A percentile compares a stretch with the other conserved stretches of the same genome.
Conservation (phyloP, 768 basidiomycete species). For the Coprinopsis cinerea region DNA sequence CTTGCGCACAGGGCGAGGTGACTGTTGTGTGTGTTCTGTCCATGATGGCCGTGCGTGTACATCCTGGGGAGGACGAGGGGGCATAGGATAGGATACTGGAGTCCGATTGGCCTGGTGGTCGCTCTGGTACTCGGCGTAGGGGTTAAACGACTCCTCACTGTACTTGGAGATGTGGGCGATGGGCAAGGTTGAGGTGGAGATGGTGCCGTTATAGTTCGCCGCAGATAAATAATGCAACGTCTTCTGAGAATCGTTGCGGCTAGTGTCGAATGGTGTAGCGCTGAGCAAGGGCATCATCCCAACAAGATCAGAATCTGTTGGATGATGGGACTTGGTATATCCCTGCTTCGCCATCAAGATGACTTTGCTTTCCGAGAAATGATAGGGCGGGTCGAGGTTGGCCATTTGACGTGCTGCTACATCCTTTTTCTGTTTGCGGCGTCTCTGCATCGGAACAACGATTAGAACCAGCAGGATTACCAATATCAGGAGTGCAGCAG, state of each 20-base stretch:
- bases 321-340: background rate
- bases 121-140: background rate
- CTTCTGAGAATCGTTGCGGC: background rate
- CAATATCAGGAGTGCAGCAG: background rate
- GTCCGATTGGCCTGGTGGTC: background rate
- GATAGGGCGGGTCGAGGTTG: background rate
- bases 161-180: background rate
- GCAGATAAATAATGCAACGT: background rate
- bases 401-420: background rate
- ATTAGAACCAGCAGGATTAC: background rate
- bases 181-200: background rate
- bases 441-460: background rate
- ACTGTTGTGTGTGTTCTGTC: background rate
- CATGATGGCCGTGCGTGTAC: background rate
- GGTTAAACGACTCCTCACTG: background rate
- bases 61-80: background rate
- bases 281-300: background rate
- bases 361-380: background rate
- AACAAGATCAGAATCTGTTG: conserved; percentile 1
- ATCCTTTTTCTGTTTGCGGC: background rate
- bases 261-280: background rate
- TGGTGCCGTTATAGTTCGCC: background rate
- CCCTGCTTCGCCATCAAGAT: background rate
- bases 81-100: background rate
- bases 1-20: background rate